Evolutionary conservation across 768 basidiomycete genomes (phyloP).

Genomic region (Asterophora lycoperdoides): DNA sequence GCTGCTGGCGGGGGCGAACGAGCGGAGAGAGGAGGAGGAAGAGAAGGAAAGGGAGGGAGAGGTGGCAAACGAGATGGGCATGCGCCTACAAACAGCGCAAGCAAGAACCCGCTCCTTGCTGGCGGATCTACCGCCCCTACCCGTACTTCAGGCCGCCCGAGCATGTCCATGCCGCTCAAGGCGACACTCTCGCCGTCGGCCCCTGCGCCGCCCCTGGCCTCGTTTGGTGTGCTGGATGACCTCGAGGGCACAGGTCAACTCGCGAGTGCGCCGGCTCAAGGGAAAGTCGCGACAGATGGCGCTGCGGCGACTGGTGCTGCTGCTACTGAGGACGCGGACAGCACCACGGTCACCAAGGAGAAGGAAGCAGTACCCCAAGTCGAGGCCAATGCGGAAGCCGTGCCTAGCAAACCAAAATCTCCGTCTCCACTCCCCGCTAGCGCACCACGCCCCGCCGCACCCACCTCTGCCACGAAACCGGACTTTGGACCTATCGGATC

Average conservation of each 20-base stretch:
- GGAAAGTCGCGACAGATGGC: conserved; percentile 20
- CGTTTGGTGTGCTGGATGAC: conserved; percentile 65
- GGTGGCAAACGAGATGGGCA: conserved; percentile 36
- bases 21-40: conserved; percentile 19
- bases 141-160: conserved; percentile 47
- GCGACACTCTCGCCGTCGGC: conserved; percentile 72
- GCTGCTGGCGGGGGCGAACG: conserved; percentile 33
- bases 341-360: conserved; percentile 4
- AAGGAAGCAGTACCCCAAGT: too few species aligned
- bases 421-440: conserved; percentile 54
- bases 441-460: conserved; percentile 46
- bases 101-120: conserved; percentile 39
- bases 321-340: not conserved
- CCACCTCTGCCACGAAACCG: conserved; percentile 24
- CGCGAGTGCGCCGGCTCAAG: conserved; percentile 41
- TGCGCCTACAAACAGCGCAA: conserved; percentile 16
- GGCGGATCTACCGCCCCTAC: conserved; percentile 70
- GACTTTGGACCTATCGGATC: conserved; percentile 86
- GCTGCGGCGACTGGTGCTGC: conserved; percentile 5
- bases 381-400: conserved; percentile 3
- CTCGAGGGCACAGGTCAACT: conserved; percentile 35
- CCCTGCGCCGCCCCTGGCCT: conserved; percentile 73
- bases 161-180: conserved; percentile 66
- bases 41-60: conserved; percentile 29
- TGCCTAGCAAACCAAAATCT: conserved; percentile 28